Percentiles rank a stretch among this genome's conserved stretches.
phyloP scores from a whole-genome alignment of 805 yeast species.

The Metschnikowia similis region DNA sequence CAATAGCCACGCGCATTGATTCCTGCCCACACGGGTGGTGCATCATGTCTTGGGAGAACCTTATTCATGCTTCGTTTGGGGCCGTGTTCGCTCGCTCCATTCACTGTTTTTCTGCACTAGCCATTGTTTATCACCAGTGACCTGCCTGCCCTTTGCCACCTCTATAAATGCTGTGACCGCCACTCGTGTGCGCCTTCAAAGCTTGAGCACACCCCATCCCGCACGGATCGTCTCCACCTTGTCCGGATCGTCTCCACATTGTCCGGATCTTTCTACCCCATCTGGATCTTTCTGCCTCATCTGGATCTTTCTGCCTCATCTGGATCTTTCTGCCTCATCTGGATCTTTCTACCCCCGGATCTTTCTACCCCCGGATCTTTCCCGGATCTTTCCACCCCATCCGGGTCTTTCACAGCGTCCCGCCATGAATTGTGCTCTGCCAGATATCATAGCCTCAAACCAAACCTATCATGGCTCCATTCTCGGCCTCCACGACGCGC shows the following conservation, averaged over 20 bases:
- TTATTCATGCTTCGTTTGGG: background rate
- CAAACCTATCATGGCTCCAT: constrained; percentile 62
- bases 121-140: constrained; percentile 1
- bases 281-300: no score
- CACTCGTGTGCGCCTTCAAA: background rate
- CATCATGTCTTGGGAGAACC: background rate
- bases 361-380: background rate
- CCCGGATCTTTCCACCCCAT: background rate
- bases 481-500: constrained; percentile 56
- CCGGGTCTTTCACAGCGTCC: no score
- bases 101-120: background rate
- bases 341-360: no score
- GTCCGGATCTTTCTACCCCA: no score
- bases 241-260: no score
- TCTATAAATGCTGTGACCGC: background rate
- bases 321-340: no score
- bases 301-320: no score
- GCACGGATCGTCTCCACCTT: no score
- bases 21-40: background rate
- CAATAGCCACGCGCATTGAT: background rate
- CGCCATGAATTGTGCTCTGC: constrained; percentile 2
- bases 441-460: constrained; percentile 1
- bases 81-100: background rate
- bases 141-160: background rate
- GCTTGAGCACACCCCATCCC: no score